Percentiles rank a stretch among this genome's conserved stretches.
These are phyloP conservation scores for Evernia prunastri DNA, from an alignment of 495 filamentous ascomycete species.

Conservation along the genomic window DNA sequence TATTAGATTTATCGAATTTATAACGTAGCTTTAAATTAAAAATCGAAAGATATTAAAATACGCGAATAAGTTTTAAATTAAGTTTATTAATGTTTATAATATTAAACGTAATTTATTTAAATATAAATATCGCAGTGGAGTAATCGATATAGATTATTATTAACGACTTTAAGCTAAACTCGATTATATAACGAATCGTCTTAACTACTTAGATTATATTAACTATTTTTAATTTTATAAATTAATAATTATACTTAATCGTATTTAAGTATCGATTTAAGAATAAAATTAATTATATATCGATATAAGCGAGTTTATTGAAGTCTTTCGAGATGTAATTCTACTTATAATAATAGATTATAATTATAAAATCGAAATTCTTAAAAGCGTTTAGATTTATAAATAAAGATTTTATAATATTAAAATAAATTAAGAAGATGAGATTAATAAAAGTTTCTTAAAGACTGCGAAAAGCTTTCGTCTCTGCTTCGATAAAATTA, in stretches of 20 bases:
- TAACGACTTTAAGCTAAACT: background rate
- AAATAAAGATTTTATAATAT: background rate
- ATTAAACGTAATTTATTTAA: background rate
- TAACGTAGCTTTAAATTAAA: slow-evolving; percentile 11
- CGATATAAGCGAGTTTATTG: too few relatives aligned
- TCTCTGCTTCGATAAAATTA: background rate
- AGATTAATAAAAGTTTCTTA: too few relatives aligned
- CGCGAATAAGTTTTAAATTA: background rate
- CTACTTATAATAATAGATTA: background rate
- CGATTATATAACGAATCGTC: background rate
- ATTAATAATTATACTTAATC: background rate
- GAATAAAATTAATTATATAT: slow-evolving; percentile 3
- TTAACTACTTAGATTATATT: background rate
- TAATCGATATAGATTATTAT: slow-evolving; percentile 12
- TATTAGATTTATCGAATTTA: slow-evolving; percentile 13
- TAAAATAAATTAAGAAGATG: background rate
- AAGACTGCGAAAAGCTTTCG: background rate
- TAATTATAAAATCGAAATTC: background rate
- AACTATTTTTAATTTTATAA: background rate
- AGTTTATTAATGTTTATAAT: slow-evolving; percentile 15
- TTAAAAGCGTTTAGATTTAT: background rate
- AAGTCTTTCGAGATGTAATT: too few relatives aligned
- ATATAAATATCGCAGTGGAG: slow-evolving; percentile 6
- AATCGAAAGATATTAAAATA: slow-evolving; percentile 10
- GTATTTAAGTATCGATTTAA: background rate